Evolutionary conservation across 345 rosid species (phyloP).

Genomic region (Salix suchowensis): DNA sequence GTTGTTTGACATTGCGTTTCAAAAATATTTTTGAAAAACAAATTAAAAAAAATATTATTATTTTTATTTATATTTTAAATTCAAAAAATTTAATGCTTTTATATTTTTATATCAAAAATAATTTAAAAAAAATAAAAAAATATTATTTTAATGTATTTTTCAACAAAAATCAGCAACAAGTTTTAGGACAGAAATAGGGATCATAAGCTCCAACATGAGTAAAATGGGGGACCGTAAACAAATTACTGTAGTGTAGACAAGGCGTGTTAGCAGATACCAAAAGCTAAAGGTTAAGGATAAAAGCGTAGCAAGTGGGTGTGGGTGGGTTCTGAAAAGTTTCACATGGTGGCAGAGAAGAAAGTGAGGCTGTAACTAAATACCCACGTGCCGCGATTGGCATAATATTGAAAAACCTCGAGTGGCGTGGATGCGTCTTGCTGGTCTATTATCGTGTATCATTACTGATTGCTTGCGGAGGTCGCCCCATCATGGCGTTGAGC

Average conservation of each 20-base stretch:
- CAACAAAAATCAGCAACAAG: no score
- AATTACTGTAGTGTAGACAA: conserved; percentile 1
- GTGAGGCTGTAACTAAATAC: neutral
- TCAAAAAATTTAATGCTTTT: no score
- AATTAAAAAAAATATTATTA: no score
- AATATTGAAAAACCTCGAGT: neutral
- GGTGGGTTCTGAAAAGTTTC: conserved; percentile 53
- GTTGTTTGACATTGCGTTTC: no score
- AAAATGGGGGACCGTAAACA: neutral
- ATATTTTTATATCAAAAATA: no score
- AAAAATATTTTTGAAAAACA: no score
- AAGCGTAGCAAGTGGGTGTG: conserved; percentile 3
- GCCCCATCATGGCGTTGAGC: no score
- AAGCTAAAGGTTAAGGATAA: conserved; percentile 21
- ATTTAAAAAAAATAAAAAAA: no score
- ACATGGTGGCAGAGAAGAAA: conserved; percentile 25
- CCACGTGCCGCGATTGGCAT: neutral
- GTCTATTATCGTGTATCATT: neutral
- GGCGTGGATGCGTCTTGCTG: neutral
- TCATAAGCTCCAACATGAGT: neutral
- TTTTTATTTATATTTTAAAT: no score
- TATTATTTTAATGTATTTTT: no score
- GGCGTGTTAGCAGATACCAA: conserved; percentile 21
- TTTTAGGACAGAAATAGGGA: neutral
- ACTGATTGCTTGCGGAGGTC: neutral